phyloP scores from a whole-genome alignment of 148 eudicot species.

The Gaultheria prostrata region DNA sequence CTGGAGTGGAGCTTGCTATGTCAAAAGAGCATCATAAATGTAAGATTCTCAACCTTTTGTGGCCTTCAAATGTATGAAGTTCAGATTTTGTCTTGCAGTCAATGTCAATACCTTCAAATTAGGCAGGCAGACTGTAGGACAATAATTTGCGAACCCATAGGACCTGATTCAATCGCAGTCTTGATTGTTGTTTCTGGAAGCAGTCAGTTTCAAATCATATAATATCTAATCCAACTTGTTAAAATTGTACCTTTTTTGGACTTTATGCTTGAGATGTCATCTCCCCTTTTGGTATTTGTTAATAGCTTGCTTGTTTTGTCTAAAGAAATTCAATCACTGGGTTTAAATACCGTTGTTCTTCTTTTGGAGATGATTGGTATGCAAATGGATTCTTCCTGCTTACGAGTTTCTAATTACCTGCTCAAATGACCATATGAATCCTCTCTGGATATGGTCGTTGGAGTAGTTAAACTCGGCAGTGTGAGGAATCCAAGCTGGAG shows the following conservation, averaged over 20 bases:
- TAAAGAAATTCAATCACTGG: neutral
- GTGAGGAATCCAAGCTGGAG: neutral
- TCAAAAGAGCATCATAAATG: constrained; percentile 87
- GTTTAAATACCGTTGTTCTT: neutral
- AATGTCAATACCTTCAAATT: neutral
- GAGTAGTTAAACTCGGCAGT: neutral
- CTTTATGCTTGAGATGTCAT: neutral
- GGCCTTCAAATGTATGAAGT: neutral
- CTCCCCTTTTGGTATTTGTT: neutral
- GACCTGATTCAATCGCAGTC: neutral
- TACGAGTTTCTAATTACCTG: neutral
- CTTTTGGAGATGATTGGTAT: neutral
- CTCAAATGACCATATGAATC: neutral
- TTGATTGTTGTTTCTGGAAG: neutral
- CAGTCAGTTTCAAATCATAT: neutral
- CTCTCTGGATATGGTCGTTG: neutral
- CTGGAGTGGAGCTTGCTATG: constrained; percentile 84
- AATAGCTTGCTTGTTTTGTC: neutral
- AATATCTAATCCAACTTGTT: neutral
- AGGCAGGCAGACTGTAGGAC: neutral
- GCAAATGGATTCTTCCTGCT: neutral
- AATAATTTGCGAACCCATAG: constrained; percentile 1
- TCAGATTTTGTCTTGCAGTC: neutral
- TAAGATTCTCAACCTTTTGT: constrained; percentile 39
- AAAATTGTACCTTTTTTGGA: neutral